Conservation (phyloP, 2,329 filamentous ascomycete genomes). For the Cylindrodendrum hubeiense region DNA sequence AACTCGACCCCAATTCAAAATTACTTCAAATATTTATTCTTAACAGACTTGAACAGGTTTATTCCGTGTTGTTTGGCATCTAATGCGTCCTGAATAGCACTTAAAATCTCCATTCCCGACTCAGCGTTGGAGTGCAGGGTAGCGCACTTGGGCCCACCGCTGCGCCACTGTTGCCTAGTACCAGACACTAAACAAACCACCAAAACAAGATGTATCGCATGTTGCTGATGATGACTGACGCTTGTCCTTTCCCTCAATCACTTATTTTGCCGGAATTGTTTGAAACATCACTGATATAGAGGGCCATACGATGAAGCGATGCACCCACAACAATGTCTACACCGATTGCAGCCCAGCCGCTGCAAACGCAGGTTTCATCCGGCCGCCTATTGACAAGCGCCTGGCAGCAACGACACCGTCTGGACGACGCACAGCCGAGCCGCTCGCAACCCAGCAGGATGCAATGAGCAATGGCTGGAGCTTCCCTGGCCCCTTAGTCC, state of each 20-base stretch:
- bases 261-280: neutral
- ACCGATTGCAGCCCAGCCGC: conserved; percentile 31
- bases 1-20: too few relatives aligned
- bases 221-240: neutral
- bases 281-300: neutral
- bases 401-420: conserved; percentile 26
- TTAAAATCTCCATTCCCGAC: too few relatives aligned
- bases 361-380: conserved; percentile 24
- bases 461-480: conserved; percentile 39
- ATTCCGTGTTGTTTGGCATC: too few relatives aligned
- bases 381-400: conserved; percentile 21
- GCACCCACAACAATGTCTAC: conserved; percentile 7
- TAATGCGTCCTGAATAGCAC: too few relatives aligned
- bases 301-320: conserved; percentile 9
- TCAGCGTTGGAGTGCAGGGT: neutral
- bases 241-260: neutral
- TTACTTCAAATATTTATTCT: too few relatives aligned
- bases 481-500: conserved; percentile 70
- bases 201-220: neutral
- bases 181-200: neutral
- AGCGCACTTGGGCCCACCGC: neutral
- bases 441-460: conserved; percentile 24
- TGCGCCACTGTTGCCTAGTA: conserved; percentile 10
- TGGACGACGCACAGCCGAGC: conserved; percentile 39
- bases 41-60: too few relatives aligned